Conservation (phyloP, 2,329 filamentous ascomycete genomes). For the Saccharata proteae region DNA sequence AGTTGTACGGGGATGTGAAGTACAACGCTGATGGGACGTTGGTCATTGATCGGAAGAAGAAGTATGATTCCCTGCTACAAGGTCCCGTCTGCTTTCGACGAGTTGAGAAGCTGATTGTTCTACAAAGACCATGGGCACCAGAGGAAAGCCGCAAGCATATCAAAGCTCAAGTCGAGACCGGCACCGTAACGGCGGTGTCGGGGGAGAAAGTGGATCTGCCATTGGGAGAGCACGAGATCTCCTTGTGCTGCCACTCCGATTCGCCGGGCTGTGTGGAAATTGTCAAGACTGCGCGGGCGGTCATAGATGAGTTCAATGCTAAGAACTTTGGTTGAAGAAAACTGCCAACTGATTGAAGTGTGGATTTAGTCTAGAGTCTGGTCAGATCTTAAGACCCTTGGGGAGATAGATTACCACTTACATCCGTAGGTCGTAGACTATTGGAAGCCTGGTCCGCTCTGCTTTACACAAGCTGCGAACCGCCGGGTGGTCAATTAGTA, state of each 20-base stretch:
- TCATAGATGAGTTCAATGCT: slow-evolving; percentile 30
- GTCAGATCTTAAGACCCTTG: too few relatives aligned
- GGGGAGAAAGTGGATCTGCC: slow-evolving; percentile 31
- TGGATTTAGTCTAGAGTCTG: too few relatives aligned
- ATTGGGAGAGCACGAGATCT: slow-evolving; percentile 29
- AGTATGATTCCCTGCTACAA: slow-evolving; percentile 17
- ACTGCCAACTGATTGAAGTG: too few relatives aligned
- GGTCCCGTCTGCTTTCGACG: background rate
- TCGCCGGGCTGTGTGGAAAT: slow-evolving; percentile 33
- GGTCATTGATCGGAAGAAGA: slow-evolving; percentile 48
- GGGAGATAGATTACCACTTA: too few relatives aligned
- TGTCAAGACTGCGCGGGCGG: slow-evolving; percentile 29
- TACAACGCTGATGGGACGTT: slow-evolving; percentile 39
- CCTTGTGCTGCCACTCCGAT: slow-evolving; percentile 34
- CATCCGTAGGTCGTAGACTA: too few relatives aligned
- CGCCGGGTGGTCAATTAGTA: too few relatives aligned
- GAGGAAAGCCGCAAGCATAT: slow-evolving; percentile 31
- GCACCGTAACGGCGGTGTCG: slow-evolving; percentile 28
- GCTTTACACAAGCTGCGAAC: too few relatives aligned
- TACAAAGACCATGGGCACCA: slow-evolving; percentile 26
- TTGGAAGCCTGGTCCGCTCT: too few relatives aligned
- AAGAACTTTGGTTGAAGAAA: slow-evolving; percentile 11
- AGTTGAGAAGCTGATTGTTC: background rate
- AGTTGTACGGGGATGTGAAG: slow-evolving; percentile 46
- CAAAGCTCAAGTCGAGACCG: slow-evolving; percentile 26